Evolutionary conservation across 2,329 filamentous ascomycete species (phyloP).

Genomic region (Sporothrix sp.): DNA sequence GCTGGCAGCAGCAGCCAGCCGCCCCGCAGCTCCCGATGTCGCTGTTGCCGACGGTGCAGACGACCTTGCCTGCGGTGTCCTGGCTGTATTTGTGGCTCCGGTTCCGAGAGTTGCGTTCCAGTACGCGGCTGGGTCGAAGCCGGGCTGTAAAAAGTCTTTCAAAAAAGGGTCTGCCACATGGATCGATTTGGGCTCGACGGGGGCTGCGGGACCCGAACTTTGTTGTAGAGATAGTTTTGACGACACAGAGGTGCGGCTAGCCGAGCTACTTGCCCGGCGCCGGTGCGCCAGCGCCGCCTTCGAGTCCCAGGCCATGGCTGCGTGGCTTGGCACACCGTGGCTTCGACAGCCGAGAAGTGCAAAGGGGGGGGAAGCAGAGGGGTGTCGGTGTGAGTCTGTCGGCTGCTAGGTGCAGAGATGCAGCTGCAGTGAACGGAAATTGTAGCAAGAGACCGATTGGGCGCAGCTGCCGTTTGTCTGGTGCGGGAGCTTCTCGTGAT

Average conservation of each 20-base stretch:
- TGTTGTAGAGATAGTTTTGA: slow-evolving; percentile 32
- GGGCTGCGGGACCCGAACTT: slow-evolving; percentile 17
- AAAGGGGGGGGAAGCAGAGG: not conserved
- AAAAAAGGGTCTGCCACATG: slow-evolving; percentile 65
- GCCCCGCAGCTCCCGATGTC: slow-evolving; percentile 10
- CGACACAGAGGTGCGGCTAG: slow-evolving; percentile 26
- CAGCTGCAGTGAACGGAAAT: no score
- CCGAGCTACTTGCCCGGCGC: slow-evolving; percentile 39
- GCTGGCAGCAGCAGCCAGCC: slow-evolving; percentile 12
- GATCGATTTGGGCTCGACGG: slow-evolving; percentile 41
- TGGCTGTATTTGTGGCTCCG: slow-evolving; percentile 30
- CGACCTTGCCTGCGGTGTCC: not conserved
- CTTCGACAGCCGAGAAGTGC: not conserved
- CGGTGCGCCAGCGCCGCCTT: slow-evolving; percentile 25
- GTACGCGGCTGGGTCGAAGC: slow-evolving; percentile 77
- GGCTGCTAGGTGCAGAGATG: not conserved
- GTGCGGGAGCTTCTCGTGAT: no score
- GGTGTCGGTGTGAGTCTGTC: not conserved
- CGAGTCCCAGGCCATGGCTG: slow-evolving; percentile 32
- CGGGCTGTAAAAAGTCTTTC: slow-evolving; percentile 65
- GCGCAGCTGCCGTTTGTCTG: no score
- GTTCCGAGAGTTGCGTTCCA: slow-evolving; percentile 71
- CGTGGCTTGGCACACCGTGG: not conserved
- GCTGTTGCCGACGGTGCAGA: slow-evolving; percentile 18
- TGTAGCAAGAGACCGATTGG: no score